phyloP scores from a whole-genome alignment of 495 filamentous ascomycete genomes.

The Articulospora tetracladia region DNA sequence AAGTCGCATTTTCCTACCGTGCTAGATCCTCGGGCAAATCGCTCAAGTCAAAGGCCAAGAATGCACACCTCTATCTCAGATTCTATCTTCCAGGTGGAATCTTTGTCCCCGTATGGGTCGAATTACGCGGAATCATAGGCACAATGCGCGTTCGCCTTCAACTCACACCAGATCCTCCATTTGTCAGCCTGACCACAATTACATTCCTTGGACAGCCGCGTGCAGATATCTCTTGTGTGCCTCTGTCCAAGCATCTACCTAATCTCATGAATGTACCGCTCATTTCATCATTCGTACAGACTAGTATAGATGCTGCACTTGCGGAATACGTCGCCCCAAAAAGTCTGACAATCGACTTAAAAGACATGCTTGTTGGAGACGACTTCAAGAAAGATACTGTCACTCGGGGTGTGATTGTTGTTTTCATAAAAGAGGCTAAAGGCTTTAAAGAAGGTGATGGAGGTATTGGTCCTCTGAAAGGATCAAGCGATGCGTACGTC shows the following conservation, averaged over 20 bases:
- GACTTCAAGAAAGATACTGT: slow-evolving; percentile 72
- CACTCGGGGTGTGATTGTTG: slow-evolving; percentile 58
- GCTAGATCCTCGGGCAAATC: slow-evolving; percentile 51
- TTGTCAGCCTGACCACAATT: slow-evolving; percentile 64
- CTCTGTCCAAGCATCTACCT: slow-evolving; percentile 58
- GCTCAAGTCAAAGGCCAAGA: slow-evolving; percentile 57
- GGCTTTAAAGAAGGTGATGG: slow-evolving; percentile 67
- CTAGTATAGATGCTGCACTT: slow-evolving; percentile 64
- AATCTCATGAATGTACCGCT: slow-evolving; percentile 71
- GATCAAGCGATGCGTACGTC: slow-evolving; percentile 65
- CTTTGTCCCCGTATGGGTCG: slow-evolving; percentile 67
- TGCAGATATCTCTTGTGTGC: slow-evolving; percentile 64
- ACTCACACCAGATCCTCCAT: slow-evolving; percentile 67
- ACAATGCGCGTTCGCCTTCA: slow-evolving; percentile 63
- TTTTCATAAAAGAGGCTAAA: slow-evolving; percentile 57
- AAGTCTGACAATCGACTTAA: slow-evolving; percentile 64
- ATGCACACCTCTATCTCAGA: slow-evolving; percentile 64
- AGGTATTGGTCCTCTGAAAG: slow-evolving; percentile 48
- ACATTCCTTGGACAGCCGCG: slow-evolving; percentile 75
- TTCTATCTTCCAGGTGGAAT: slow-evolving; percentile 62
- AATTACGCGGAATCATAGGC: slow-evolving; percentile 61
- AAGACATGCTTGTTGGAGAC: slow-evolving; percentile 70
- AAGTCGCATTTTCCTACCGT: slow-evolving; percentile 67
- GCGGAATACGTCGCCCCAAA: slow-evolving; percentile 72
- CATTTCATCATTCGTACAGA: slow-evolving; percentile 70